Conservation (phyloP, 495 filamentous ascomycete species). For the Elasticomyces elasticus region DNA sequence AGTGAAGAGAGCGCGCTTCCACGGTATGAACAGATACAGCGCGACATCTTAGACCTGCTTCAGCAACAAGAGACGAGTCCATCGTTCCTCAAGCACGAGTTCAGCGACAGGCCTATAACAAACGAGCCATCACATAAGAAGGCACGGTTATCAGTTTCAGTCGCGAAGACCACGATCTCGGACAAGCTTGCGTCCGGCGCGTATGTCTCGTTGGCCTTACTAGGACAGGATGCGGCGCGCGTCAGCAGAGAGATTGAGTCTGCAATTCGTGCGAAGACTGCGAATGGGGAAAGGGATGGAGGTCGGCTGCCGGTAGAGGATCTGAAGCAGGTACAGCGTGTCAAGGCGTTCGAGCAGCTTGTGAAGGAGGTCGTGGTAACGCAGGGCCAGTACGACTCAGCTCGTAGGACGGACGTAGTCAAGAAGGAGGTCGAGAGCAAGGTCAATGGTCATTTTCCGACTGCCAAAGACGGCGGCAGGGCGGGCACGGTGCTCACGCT, state of each 20-base stretch:
- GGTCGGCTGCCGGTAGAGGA: conserved; percentile 10
- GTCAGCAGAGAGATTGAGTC: conserved; percentile 9
- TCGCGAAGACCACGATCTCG: conserved; percentile 10
- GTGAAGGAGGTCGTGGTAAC: conserved; percentile 13
- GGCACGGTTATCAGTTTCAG: conserved; percentile 24
- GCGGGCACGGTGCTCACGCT: conserved; percentile 56
- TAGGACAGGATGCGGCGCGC: conserved; percentile 16
- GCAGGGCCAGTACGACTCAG: conserved; percentile 4
- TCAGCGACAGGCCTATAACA: conserved; percentile 6
- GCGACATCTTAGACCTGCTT: conserved; percentile 16
- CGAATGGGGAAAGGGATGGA: neutral
- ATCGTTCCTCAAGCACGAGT: conserved; percentile 27
- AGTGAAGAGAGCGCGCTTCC: neutral
- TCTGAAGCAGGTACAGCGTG: conserved; percentile 21
- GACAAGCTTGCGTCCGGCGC: conserved; percentile 7
- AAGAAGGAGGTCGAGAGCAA: conserved; percentile 1
- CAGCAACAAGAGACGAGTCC: conserved; percentile 25
- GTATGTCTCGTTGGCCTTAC: conserved; percentile 9
- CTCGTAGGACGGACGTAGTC: neutral
- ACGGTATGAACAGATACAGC: conserved; percentile 8
- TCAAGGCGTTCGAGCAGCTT: conserved; percentile 17
- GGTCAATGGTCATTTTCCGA: neutral
- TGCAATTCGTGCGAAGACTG: conserved; percentile 2
- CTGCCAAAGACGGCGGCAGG: neutral
- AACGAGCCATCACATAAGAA: conserved; percentile 30